Conservation (phyloP, 2,329 filamentous ascomycete genomes). For the Cercospora sp. region DNA sequence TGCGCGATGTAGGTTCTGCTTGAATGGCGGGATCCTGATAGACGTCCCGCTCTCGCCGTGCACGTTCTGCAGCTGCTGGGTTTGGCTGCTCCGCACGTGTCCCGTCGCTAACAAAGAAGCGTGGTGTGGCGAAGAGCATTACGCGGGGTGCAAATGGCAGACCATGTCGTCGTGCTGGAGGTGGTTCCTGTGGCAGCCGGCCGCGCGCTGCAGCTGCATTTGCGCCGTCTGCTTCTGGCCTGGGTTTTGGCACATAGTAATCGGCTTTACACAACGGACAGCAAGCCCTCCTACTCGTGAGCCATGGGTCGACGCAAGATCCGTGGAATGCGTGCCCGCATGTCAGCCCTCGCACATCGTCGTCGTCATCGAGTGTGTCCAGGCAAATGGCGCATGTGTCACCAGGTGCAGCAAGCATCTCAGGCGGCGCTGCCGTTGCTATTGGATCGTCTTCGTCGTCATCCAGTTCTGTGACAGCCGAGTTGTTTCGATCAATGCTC, state of each 20-base stretch:
- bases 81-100: constrained; percentile 13
- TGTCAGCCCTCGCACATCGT: constrained; percentile 88
- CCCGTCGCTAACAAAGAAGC: constrained; percentile 30
- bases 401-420: constrained; percentile 76
- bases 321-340: constrained; percentile 99
- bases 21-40: constrained; percentile 13
- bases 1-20: constrained; percentile 15
- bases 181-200: constrained; percentile 31
- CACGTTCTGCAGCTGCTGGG: constrained; percentile 6
- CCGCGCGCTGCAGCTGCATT: constrained; percentile 14
- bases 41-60: constrained; percentile 8
- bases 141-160: constrained; percentile 31
- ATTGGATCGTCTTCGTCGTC: constrained; percentile 79
- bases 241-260: constrained; percentile 92
- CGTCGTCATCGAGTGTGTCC: constrained; percentile 89
- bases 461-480: constrained; percentile 55
- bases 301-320: constrained; percentile 92
- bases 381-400: constrained; percentile 97
- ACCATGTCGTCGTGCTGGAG: constrained; percentile 32
- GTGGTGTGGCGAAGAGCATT: constrained; percentile 31
- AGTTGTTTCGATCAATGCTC: constrained; percentile 32
- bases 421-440: constrained; percentile 75
- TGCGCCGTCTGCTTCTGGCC: constrained; percentile 56
- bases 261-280: constrained; percentile 98
- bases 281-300: constrained; percentile 89